Percentiles rank a stretch among this genome's conserved stretches.
Conservation (phyloP, 2,329 filamentous ascomycete genomes). For the Penicillium fuscoglaucum region DNA sequence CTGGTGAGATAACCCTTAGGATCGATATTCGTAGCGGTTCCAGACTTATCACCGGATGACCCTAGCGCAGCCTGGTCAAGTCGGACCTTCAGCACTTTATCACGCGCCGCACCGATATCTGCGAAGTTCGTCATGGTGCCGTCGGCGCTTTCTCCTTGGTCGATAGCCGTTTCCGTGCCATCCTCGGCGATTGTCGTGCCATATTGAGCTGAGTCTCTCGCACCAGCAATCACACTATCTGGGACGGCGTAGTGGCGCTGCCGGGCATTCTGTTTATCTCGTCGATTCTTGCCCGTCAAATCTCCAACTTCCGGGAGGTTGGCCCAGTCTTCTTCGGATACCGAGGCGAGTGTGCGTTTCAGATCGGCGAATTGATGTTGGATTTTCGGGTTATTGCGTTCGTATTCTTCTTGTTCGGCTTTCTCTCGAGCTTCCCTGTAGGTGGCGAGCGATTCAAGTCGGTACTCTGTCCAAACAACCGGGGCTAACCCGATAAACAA, state of each 20-base stretch:
- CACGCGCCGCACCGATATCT: slow-evolving; percentile 91
- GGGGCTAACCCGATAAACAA: slow-evolving; percentile 65
- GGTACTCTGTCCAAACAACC: slow-evolving; percentile 73
- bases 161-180: slow-evolving; percentile 54
- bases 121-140: slow-evolving; percentile 98
- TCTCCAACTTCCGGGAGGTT: slow-evolving; percentile 94
- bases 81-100: slow-evolving; percentile 93
- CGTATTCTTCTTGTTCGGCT: slow-evolving; percentile 90
- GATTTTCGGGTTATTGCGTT: slow-evolving; percentile 96
- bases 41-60: slow-evolving; percentile 68
- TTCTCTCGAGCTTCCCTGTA: slow-evolving; percentile 91
- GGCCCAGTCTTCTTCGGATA: slow-evolving; percentile 96
- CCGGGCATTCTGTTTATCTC: slow-evolving; percentile 77
- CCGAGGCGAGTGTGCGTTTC: slow-evolving; percentile 82
- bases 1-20: slow-evolving; percentile 95
- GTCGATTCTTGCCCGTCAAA: slow-evolving; percentile 88
- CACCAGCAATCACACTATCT: slow-evolving; percentile 89
- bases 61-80: slow-evolving; percentile 82
- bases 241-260: slow-evolving; percentile 94
- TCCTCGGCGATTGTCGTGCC: slow-evolving; percentile 88
- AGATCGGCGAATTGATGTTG: slow-evolving; percentile 96
- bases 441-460: slow-evolving; percentile 61
- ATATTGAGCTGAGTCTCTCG: slow-evolving; percentile 75
- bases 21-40: slow-evolving; percentile 87
- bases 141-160: slow-evolving; percentile 57